phyloP scores from a whole-genome alignment of 495 filamentous ascomycete genomes.

The Tuber brumale region DNA sequence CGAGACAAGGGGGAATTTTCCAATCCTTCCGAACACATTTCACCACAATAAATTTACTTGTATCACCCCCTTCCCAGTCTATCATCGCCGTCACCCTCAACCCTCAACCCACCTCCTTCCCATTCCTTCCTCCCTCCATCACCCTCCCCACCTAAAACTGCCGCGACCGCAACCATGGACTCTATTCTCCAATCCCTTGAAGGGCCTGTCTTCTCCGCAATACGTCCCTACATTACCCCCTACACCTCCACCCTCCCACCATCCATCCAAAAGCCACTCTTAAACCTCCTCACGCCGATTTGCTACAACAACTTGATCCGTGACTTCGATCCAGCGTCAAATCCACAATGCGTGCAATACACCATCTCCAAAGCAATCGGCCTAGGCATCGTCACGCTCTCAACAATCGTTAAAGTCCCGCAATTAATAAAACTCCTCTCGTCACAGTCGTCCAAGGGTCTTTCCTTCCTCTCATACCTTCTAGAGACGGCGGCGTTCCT shows the following conservation, averaged over 20 bases:
- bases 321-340: conserved; percentile 65
- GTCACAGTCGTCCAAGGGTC: conserved; percentile 69
- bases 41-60: not conserved
- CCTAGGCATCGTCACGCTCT: conserved; percentile 81
- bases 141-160: not conserved
- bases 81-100: not conserved
- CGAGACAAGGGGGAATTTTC: not conserved
- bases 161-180: conserved; percentile 21
- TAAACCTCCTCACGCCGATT: conserved; percentile 68
- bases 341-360: conserved; percentile 70
- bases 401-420: conserved; percentile 86
- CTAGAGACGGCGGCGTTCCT: conserved; percentile 82
- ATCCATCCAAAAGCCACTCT: conserved; percentile 66
- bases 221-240: conserved; percentile 64
- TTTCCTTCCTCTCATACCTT: conserved; percentile 82
- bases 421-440: conserved; percentile 85
- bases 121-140: not conserved
- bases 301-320: conserved; percentile 81
- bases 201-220: conserved; percentile 52
- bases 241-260: conserved; percentile 71
- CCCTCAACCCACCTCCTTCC: not conserved
- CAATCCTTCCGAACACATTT: conserved; percentile 1
- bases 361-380: conserved; percentile 87
- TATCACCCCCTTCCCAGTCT: conserved; percentile 8
- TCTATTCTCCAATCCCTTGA: conserved; percentile 45